Conservation (phyloP, 306 rosid species). For the Myrica gale region DNA sequence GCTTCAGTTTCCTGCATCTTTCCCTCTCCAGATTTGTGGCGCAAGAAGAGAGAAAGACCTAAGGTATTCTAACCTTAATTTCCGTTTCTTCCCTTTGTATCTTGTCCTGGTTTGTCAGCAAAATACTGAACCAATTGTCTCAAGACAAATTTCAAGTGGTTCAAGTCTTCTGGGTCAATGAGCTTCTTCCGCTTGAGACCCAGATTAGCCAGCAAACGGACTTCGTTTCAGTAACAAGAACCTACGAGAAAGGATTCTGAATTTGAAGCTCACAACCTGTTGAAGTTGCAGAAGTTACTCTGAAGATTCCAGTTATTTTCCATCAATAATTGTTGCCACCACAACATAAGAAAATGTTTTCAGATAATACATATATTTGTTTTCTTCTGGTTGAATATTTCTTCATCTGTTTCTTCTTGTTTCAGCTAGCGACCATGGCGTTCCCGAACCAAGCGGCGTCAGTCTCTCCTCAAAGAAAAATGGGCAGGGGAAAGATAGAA, state of each 20-base stretch:
- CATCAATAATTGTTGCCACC: slow-evolving; percentile 20
- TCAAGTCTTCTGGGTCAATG: slow-evolving; percentile 51
- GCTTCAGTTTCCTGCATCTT: slow-evolving; percentile 60
- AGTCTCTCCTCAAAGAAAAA: slow-evolving; percentile 65
- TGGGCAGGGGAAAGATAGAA: slow-evolving; percentile 97
- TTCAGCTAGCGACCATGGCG: slow-evolving; percentile 56
- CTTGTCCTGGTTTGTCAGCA: slow-evolving; percentile 56
- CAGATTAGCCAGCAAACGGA: slow-evolving; percentile 39
- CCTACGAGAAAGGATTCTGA: slow-evolving; percentile 21
- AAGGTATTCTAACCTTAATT: slow-evolving; percentile 44
- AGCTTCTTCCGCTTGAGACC: slow-evolving; percentile 33
- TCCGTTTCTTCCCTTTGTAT: slow-evolving; percentile 44
- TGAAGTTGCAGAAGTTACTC: slow-evolving; percentile 12
- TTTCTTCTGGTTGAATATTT: not conserved
- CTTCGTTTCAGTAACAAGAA: slow-evolving; percentile 21
- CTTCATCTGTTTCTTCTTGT: slow-evolving; percentile 26
- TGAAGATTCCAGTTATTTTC: slow-evolving; percentile 6
- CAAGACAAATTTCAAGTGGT: slow-evolving; percentile 38
- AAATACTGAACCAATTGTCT: slow-evolving; percentile 43
- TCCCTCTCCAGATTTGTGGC: slow-evolving; percentile 38
- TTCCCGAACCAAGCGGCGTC: slow-evolving; percentile 52
- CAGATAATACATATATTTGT: not conserved
- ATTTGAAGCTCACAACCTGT: slow-evolving; percentile 26
- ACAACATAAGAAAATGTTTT: slow-evolving; percentile 21
- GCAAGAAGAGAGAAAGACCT: slow-evolving; percentile 27